These are phyloP conservation scores for Hemileccinum impolitum DNA, from an alignment of 768 basidiomycete genomes.

Conservation along the genomic window DNA sequence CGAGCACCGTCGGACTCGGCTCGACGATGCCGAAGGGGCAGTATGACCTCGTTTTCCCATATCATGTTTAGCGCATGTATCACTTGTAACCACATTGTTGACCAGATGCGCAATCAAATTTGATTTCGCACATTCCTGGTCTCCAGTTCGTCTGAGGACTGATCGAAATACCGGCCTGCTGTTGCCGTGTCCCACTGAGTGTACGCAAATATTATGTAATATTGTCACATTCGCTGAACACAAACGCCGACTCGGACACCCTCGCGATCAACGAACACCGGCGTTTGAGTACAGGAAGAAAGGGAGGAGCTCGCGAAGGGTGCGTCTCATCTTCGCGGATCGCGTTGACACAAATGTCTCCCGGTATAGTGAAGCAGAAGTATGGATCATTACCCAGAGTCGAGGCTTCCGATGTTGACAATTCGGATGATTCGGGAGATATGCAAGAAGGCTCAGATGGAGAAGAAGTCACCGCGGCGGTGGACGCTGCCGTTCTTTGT, in stretches of 20 bases:
- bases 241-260: constrained; percentile 40
- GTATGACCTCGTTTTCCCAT: too few relatives aligned
- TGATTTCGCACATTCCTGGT: too few relatives aligned
- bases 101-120: too few relatives aligned
- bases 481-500: constrained; percentile 91
- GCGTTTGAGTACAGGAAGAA: constrained; percentile 79
- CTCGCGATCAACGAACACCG: constrained; percentile 70
- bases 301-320: constrained; percentile 79
- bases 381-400: constrained; percentile 69
- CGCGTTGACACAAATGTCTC: background rate
- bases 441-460: constrained; percentile 94
- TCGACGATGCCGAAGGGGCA: too few relatives aligned
- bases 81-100: too few relatives aligned
- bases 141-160: too few relatives aligned
- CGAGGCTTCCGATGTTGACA: constrained; percentile 25
- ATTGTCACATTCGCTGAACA: too few relatives aligned
- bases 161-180: too few relatives aligned
- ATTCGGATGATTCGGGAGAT: constrained; percentile 59
- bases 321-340: constrained; percentile 35
- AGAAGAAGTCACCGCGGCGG: constrained; percentile 87
- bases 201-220: too few relatives aligned
- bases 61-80: too few relatives aligned
- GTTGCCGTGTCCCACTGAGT: too few relatives aligned
- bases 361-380: constrained; percentile 70
- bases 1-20: constrained; percentile 11